These are phyloP conservation scores for Ogataea nitratoaversa DNA, from an alignment of 805 yeast genomes.

Conservation along the genomic window DNA sequence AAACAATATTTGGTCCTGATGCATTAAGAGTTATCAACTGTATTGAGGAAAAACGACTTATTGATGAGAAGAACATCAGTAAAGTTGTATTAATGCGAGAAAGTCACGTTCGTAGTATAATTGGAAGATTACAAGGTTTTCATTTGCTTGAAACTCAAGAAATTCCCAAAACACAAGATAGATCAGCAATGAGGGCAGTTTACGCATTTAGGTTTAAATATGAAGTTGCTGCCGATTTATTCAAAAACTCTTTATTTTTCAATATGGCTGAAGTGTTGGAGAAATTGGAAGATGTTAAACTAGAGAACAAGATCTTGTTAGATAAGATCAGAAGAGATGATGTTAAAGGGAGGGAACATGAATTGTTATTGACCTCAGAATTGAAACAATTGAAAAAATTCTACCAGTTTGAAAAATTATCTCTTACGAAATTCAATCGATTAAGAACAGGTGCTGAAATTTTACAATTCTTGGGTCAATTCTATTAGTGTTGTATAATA, in stretches of 20 bases:
- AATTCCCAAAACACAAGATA: conserved; percentile 84
- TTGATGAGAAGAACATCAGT: conserved; percentile 81
- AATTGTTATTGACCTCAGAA: conserved; percentile 70
- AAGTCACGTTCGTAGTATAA: conserved; percentile 65
- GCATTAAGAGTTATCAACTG: conserved; percentile 76
- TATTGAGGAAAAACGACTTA: conserved; percentile 61
- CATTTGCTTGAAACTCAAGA: conserved; percentile 87
- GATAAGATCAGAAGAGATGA: conserved; percentile 87
- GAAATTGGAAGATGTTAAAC: conserved; percentile 48
- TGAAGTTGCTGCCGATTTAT: conserved; percentile 29
- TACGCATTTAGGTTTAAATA: conserved; percentile 65
- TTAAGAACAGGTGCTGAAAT: conserved; percentile 54
- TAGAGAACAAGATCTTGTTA: conserved; percentile 60
- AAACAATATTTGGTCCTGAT: conserved; percentile 58
- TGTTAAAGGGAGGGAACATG: conserved; percentile 77
- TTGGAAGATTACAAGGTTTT: conserved; percentile 59
- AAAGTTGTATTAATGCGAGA: conserved; percentile 75
- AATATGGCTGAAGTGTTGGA: conserved; percentile 51
- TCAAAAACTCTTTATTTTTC: conserved; percentile 42
- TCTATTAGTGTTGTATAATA: conserved; percentile 1
- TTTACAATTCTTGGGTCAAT: conserved; percentile 33
- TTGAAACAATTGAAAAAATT: conserved; percentile 62
- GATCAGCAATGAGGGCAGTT: conserved; percentile 86
- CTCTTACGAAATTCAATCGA: conserved; percentile 52
- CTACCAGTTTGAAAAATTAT: conserved; percentile 51